Evolutionary conservation across 2,329 filamentous ascomycete genomes (phyloP), one percentile per base, ranked within the genome.

Genomic region (Malbranchea cinnamomea): DNA sequence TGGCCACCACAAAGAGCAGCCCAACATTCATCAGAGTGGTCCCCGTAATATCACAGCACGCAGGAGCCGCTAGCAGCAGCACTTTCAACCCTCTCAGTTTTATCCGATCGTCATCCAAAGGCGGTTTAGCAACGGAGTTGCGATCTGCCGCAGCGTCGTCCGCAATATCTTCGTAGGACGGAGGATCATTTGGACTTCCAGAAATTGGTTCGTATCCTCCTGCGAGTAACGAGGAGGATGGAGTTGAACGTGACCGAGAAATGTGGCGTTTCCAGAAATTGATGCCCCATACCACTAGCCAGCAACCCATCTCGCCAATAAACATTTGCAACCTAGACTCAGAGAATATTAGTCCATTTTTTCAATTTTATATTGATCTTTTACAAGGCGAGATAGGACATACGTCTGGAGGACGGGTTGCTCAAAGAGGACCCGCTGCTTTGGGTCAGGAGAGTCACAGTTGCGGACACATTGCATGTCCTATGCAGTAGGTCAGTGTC

Each of bases 1-100:
- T 91, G 2, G 89, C 83, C 8, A 82, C 89, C 14, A 95, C 85
- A 50, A 95, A 85, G 28, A 95, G 67, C 41, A 98, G 65, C 3
- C 89, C 89, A 4, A 83, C 80, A 49, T 98, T 98, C 85, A 98
- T 95, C 32, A 95, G 68, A 3, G 89, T 98, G 4, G 89, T 98
- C 27, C 83, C 89, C 14, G 80, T 74, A 40, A 95, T 93, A 52
- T 98, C 89, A 57, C 85, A 94, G 48, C 84, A 78, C 23, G 89
- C 81, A 1, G 89, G 89, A 7, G 92, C 62, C 5, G 84, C 77
- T 31, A 98, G 68, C 17, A 95, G 56, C 3, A 78, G 47, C 12
- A 93, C 66, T 37, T 71, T 76, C 54, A 64, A 71, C 7, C 87
- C 87, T 20, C 62, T 61, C 13, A 95, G 67, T 17, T 63, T 65